phyloP scores from a whole-genome alignment of 192 early-diverging fungal species.

The Dissophora globulifera region DNA sequence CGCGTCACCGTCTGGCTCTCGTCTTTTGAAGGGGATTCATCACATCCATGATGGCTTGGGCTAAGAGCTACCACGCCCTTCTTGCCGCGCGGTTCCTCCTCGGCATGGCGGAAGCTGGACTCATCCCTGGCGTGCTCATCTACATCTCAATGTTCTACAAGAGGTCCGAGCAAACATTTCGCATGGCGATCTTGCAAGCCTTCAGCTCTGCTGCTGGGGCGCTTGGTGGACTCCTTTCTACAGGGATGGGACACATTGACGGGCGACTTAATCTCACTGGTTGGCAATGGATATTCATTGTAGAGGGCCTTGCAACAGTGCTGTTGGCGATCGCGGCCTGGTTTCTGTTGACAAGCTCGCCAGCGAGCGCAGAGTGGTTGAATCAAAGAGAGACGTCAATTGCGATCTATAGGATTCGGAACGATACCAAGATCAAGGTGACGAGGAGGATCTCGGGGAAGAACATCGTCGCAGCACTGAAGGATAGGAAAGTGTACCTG shows the following conservation, averaged over 20 bases:
- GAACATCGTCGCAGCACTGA: conserved; percentile 23
- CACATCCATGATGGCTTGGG: conserved; percentile 33
- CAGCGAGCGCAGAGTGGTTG: conserved; percentile 36
- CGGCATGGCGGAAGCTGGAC: conserved; percentile 55
- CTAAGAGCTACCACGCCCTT: conserved; percentile 3
- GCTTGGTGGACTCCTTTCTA: conserved; percentile 70
- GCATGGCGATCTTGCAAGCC: conserved; percentile 61
- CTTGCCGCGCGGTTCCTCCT: conserved; percentile 16
- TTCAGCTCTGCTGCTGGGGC: conserved; percentile 60
- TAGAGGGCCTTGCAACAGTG: conserved; percentile 23
- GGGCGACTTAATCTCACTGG: conserved; percentile 51
- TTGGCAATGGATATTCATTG: conserved; percentile 65
- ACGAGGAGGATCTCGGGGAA: conserved; percentile 17
- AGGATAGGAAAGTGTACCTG: conserved; percentile 32
- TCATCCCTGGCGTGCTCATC: conserved; percentile 65
- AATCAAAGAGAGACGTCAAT: conserved; percentile 36
- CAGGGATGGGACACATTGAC: conserved; percentile 64
- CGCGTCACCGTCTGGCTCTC: too few relatives aligned
- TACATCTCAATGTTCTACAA: conserved; percentile 69
- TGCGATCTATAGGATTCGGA: conserved; percentile 39
- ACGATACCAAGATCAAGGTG: conserved; percentile 47
- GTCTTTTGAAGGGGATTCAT: conserved; percentile 34
- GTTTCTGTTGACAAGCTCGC: conserved; percentile 36
- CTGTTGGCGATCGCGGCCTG: conserved; percentile 9
- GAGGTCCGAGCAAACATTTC: conserved; percentile 60